phyloP scores from a whole-genome alignment of 768 basidiomycete genomes.

The Psilocybe subaeruginosa region DNA sequence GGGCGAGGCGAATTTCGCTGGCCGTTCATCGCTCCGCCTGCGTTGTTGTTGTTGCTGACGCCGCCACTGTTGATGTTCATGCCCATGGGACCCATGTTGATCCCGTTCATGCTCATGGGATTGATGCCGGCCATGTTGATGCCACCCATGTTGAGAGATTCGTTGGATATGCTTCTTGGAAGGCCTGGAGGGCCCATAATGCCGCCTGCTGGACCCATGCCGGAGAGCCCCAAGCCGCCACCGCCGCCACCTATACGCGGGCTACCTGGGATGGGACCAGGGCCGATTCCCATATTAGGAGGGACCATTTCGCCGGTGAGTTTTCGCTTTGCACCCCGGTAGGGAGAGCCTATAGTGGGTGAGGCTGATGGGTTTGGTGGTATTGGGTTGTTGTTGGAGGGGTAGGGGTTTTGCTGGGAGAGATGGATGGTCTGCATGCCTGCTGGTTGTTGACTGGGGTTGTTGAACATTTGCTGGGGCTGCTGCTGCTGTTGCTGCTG shows the following conservation, averaged over 20 bases:
- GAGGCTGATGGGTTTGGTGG: conserved; percentile 14
- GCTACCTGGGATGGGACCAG: conserved; percentile 9
- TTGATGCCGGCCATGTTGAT: conserved; percentile 13
- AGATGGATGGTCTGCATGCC: conserved; percentile 5
- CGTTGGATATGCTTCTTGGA: conserved; percentile 12
- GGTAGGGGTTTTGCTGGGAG: conserved; percentile 11
- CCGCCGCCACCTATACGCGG: conserved; percentile 12
- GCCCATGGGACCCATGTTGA: conserved; percentile 8
- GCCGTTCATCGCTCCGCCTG: conserved; percentile 13
- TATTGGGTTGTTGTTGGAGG: conserved; percentile 6
- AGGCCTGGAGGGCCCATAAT: conserved; percentile 12
- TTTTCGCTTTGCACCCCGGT: conserved; percentile 33
- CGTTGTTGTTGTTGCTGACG: conserved; percentile 6
- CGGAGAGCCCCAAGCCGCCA: conserved; percentile 6
- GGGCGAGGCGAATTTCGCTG: conserved; percentile 19
- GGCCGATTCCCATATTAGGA: conserved; percentile 5
- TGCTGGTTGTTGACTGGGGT: conserved; percentile 8
- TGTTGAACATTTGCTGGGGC: conserved; percentile 2
- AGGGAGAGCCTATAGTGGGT: conserved; percentile 27
- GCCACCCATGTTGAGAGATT: conserved; percentile 3
- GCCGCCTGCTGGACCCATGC: conserved; percentile 1
- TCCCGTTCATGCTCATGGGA: conserved; percentile 10
- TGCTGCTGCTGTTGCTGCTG: conserved; percentile 2
- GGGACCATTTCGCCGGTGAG: conserved; percentile 26
- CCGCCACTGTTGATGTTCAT: conserved; percentile 11